phyloP scores from a whole-genome alignment of 2,329 filamentous ascomycete genomes.

The Endoconidiophora laricicola region DNA sequence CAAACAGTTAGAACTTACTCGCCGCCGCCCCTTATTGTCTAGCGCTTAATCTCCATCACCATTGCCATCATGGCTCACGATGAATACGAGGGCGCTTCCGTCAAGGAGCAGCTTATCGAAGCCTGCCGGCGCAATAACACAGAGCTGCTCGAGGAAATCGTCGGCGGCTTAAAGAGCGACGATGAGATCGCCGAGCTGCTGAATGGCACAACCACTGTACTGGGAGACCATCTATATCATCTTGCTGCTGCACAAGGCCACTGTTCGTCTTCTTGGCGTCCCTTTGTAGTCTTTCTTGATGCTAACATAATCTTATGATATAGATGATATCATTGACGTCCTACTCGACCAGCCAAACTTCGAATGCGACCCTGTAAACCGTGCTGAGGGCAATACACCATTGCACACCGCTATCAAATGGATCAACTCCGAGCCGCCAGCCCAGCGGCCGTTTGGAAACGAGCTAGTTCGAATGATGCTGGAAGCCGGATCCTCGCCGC shows the following conservation, averaged over 20 bases:
- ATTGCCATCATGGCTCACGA: slow-evolving; percentile 6
- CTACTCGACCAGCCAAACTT: slow-evolving; percentile 72
- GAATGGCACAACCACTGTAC: slow-evolving; percentile 68
- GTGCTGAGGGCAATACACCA: slow-evolving; percentile 57
- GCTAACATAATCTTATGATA: slow-evolving; percentile 4
- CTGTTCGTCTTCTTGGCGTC: slow-evolving; percentile 38
- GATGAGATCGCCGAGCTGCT: slow-evolving; percentile 58
- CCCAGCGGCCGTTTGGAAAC: slow-evolving; percentile 47
- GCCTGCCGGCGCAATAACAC: slow-evolving; percentile 87
- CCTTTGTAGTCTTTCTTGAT: neutral
- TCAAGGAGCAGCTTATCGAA: slow-evolving; percentile 74
- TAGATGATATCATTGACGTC: slow-evolving; percentile 65
- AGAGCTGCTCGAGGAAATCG: slow-evolving; percentile 61
- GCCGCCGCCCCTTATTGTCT: too few species aligned
- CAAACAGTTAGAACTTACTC: too few species aligned
- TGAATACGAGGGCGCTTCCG: slow-evolving; percentile 55
- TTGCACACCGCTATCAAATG: slow-evolving; percentile 65
- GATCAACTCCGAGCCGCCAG: slow-evolving; percentile 49
- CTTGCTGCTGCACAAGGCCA: slow-evolving; percentile 73
- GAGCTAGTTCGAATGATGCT: slow-evolving; percentile 64
- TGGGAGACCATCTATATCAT: slow-evolving; percentile 82
- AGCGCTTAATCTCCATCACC: too few species aligned
- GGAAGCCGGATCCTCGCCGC: slow-evolving; percentile 51
- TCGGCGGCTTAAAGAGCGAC: slow-evolving; percentile 43
- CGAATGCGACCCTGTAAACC: slow-evolving; percentile 66